Conservation (phyloP, 305 asterid species). For the Plantago coronopus region DNA sequence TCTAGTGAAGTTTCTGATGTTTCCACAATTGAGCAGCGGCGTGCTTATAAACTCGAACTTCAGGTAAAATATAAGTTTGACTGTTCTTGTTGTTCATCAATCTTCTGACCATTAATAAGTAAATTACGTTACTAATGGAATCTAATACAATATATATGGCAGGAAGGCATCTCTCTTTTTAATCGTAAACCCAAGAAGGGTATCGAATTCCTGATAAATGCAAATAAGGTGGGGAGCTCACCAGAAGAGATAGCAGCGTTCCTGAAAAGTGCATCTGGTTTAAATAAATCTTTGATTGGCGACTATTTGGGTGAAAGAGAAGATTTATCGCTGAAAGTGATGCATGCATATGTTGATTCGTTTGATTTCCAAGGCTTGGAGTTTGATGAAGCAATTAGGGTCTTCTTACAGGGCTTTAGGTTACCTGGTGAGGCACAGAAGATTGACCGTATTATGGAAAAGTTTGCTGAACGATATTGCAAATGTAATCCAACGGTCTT, state of each 20-base stretch:
- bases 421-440: constrained; percentile 99
- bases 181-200: constrained; percentile 98
- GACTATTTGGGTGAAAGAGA: constrained; percentile 99
- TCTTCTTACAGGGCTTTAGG: constrained; percentile 86
- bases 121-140: constrained; percentile 22
- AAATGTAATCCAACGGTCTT: constrained; percentile 86
- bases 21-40: constrained; percentile 90
- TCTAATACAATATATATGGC: constrained; percentile 44
- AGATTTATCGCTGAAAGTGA: constrained; percentile 83
- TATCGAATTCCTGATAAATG: constrained; percentile 85
- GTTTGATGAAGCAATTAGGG: constrained; percentile 97
- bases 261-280: constrained; percentile 84
- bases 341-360: constrained; percentile 98
- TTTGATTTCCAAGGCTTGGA: constrained; percentile 90
- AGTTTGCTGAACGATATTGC: constrained; percentile 95
- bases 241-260: constrained; percentile 90
- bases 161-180: constrained; percentile 99
- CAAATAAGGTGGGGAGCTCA: constrained; percentile 90
- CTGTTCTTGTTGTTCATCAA: constrained; percentile 2
- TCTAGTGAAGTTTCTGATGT: constrained; percentile 88
- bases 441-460: constrained; percentile 97
- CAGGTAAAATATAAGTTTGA: constrained; percentile 52
- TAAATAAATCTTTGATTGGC: constrained; percentile 87
- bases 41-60: constrained; percentile 96
- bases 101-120: constrained; percentile 9